A percentile compares a stretch with the other conserved stretches of the same genome.
These are phyloP conservation scores for Strobilomyces echinocephalus DNA, from an alignment of 768 basidiomycete species.

Conservation along the genomic window DNA sequence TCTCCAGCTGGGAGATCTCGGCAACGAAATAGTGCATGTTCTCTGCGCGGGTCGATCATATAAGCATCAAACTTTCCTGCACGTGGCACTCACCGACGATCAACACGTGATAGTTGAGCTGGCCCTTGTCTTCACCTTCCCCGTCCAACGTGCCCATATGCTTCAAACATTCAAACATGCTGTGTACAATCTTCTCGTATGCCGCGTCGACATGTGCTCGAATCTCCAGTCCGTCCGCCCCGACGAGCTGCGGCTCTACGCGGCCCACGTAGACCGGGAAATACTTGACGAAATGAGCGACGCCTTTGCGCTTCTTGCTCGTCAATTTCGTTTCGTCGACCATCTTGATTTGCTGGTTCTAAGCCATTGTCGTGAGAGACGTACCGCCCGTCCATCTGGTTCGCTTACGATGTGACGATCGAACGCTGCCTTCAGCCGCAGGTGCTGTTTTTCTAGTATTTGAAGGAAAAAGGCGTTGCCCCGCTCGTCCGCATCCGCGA, in stretches of 20 bases:
- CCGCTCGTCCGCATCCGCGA: conserved; percentile 73
- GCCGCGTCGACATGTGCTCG: conserved; percentile 71
- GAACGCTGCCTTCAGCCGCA: conserved; percentile 66
- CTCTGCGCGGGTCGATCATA: conserved; percentile 46
- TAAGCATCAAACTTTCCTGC: neutral
- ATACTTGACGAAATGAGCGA: conserved; percentile 86
- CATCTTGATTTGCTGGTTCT: conserved; percentile 83
- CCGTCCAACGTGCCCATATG: conserved; percentile 96
- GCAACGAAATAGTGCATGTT: conserved; percentile 95
- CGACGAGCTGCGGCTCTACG: conserved; percentile 79
- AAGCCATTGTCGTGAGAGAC: neutral
- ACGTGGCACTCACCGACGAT: conserved; percentile 69
- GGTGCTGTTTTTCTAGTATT: conserved; percentile 78
- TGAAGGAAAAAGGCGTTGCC: conserved; percentile 71
- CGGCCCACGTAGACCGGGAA: conserved; percentile 86
- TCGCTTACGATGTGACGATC: conserved; percentile 67
- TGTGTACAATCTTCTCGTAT: conserved; percentile 83
- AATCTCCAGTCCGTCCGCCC: conserved; percentile 72
- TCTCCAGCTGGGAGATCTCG: conserved; percentile 69
- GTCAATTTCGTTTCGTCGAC: conserved; percentile 90
- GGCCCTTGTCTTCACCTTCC: conserved; percentile 92
- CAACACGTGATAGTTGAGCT: conserved; percentile 93
- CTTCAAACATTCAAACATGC: conserved; percentile 90
- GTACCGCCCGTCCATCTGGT: neutral
- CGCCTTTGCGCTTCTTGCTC: conserved; percentile 88